Evolutionary conservation across 768 basidiomycete genomes (phyloP), one percentile per base, ranked within the genome.

Genomic region (Suillus alpinus): DNA sequence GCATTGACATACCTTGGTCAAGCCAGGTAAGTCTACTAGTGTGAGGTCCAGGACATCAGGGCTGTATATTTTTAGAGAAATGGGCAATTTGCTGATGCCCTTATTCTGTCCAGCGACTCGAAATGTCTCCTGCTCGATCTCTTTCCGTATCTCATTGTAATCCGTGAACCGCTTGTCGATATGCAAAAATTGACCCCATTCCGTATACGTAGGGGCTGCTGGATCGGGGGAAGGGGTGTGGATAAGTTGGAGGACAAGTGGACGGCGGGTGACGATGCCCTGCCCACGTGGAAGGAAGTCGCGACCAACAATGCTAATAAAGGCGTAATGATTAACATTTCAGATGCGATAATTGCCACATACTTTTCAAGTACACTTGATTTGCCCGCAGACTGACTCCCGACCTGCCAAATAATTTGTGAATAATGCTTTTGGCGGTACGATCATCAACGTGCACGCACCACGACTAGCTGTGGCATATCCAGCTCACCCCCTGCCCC

Each of bases 101-200:
- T 98, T 99, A 76, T 98, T 98, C 80, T 98, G 95, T 0, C 97
- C 97, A 0, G 97, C 97, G 18, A 99, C 95, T 47, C 97, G 81
- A 74, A 89, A 95, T 2, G 97, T 99, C 80, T 99, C 97, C 71
- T 92, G 89, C 75, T 99, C 97, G 61, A 99, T 99, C 78, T 99
- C 97, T 65, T 89, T 91, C 43, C 96, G 83, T 65, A 98, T 91
- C 68, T 98, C 96, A 49, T 83, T 80, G 69, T 95, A 98, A 71
- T 98, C 96, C n/a, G 94, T 95, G 77, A 95, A 98, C 43, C 92
- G 86, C 72, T 92, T 93, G 83, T 98, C 95, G 59, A 96, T 81
- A 73, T 99, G 97, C 32, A 98, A 83, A 76, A 99, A 99, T 75
- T 98, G 97, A 49, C 86, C 96, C 88, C 95, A 98, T 82, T 98